Conservation (phyloP, 306 rosid species). For the Vigna unguiculata region DNA sequence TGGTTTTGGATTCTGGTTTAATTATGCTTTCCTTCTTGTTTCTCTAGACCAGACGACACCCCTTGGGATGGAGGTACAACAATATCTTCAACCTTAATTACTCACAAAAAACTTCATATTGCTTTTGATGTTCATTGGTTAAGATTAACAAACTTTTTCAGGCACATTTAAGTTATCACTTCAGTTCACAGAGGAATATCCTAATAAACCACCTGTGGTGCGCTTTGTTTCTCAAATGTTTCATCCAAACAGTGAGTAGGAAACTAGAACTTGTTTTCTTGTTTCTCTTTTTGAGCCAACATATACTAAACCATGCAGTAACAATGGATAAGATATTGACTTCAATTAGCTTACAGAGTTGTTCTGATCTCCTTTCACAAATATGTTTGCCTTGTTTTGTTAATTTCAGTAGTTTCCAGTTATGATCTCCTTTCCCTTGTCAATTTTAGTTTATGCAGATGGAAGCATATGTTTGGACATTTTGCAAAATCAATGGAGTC, state of each 20-base stretch:
- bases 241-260: constrained; percentile 86
- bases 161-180: too few relatives aligned
- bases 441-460: constrained; percentile 79
- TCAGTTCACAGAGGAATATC: too few relatives aligned
- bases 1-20: too few relatives aligned
- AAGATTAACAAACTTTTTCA: too few relatives aligned
- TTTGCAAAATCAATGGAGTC: constrained; percentile 93
- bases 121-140: too few relatives aligned
- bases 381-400: background rate
- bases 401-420: constrained; percentile 19
- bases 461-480: constrained; percentile 93
- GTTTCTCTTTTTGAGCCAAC: background rate
- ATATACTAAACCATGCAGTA: background rate
- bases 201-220: too few relatives aligned
- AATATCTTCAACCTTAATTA: too few relatives aligned
- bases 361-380: background rate
- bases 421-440: constrained; percentile 21
- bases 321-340: too few relatives aligned
- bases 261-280: background rate
- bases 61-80: too few relatives aligned
- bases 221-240: constrained; percentile 61
- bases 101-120: too few relatives aligned
- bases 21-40: too few relatives aligned
- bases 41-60: too few relatives aligned
- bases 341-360: background rate